These are phyloP conservation scores for Oryza glumipatula DNA, from an alignment of 176 grass and related monocot genomes.

Conservation along the genomic window DNA sequence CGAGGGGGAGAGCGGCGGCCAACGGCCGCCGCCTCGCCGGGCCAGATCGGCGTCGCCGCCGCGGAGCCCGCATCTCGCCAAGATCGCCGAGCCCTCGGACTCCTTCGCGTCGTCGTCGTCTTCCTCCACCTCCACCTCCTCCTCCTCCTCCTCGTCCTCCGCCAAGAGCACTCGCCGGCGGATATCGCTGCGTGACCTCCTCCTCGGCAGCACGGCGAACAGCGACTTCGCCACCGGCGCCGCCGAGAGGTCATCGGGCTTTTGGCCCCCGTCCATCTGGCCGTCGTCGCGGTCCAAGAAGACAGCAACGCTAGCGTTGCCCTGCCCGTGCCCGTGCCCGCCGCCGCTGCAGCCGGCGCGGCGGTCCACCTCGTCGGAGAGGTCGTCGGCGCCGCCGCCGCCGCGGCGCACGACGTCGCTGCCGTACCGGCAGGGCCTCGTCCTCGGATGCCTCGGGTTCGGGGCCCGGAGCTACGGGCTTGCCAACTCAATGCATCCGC, in stretches of 20 bases:
- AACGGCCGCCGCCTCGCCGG: conserved; percentile 18
- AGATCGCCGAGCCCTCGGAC: neutral
- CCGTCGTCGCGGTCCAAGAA: conserved; percentile 43
- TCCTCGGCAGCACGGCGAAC: conserved; percentile 29
- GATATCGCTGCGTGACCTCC: conserved; percentile 58
- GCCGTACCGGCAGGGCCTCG: conserved; percentile 63
- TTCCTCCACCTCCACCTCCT: neutral
- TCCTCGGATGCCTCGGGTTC: conserved; percentile 70
- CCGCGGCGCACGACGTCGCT: conserved; percentile 60
- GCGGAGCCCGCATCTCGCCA: conserved; percentile 32
- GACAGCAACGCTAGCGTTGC: neutral
- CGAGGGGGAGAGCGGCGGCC: neutral
- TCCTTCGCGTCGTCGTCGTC: conserved; percentile 27
- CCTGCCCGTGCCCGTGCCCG: conserved; percentile 33
- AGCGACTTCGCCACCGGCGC: neutral
- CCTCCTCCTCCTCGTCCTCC: neutral
- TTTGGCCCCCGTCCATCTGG: conserved; percentile 53
- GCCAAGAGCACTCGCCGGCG: conserved; percentile 27
- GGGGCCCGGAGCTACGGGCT: conserved; percentile 61
- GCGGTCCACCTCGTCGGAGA: conserved; percentile 45
- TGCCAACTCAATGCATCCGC: conserved; percentile 50
- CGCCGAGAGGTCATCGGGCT: conserved; percentile 34
- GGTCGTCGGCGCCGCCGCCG: neutral
- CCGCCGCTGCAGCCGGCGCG: conserved; percentile 20
- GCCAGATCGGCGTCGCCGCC: conserved; percentile 48